phyloP scores from a whole-genome alignment of 2,329 filamentous ascomycete species.

The Ceratocystis cubensis region DNA sequence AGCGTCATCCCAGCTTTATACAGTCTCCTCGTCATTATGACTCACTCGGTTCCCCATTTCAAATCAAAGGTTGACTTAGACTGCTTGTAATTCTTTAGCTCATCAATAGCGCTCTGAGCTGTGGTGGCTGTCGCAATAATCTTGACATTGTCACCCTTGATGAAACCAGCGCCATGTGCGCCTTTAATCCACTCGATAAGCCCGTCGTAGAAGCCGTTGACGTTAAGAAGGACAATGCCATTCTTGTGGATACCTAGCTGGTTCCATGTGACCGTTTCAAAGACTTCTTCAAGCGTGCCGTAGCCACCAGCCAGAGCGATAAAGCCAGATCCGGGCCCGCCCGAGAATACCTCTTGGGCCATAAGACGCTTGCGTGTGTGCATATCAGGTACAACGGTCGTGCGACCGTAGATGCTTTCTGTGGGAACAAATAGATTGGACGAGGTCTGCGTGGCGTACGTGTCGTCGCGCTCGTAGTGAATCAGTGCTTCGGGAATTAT shows the following conservation, averaged over 20 bases:
- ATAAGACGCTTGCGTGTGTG: constrained; percentile 91
- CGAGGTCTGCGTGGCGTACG: constrained; percentile 32
- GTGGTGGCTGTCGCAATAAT: constrained; percentile 69
- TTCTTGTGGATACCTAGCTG: constrained; percentile 82
- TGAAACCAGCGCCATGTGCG: constrained; percentile 64
- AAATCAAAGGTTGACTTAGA: constrained; percentile 66
- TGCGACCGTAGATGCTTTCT: constrained; percentile 59
- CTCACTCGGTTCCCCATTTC: constrained; percentile 60
- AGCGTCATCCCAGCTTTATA: not conserved
- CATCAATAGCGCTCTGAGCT: constrained; percentile 58
- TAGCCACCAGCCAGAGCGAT: constrained; percentile 81
- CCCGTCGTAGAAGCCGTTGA: constrained; percentile 86
- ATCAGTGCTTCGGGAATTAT: constrained; percentile 84
- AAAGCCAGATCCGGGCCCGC: constrained; percentile 75
- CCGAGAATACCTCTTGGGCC: constrained; percentile 73
- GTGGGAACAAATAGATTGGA: constrained; percentile 38
- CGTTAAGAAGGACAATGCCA: constrained; percentile 71
- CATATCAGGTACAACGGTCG: constrained; percentile 89
- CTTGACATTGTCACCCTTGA: constrained; percentile 53
- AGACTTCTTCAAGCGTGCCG: constrained; percentile 90
- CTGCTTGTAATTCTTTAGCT: constrained; percentile 61
- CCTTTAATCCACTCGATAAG: constrained; percentile 69
- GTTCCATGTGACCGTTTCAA: constrained; percentile 88
- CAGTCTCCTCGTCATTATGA: not conserved
- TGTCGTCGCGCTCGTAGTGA: constrained; percentile 57